These are phyloP conservation scores for Craspedostauros australis DNA, from an alignment of 108 stramenopile species.

Conservation along the genomic window DNA sequence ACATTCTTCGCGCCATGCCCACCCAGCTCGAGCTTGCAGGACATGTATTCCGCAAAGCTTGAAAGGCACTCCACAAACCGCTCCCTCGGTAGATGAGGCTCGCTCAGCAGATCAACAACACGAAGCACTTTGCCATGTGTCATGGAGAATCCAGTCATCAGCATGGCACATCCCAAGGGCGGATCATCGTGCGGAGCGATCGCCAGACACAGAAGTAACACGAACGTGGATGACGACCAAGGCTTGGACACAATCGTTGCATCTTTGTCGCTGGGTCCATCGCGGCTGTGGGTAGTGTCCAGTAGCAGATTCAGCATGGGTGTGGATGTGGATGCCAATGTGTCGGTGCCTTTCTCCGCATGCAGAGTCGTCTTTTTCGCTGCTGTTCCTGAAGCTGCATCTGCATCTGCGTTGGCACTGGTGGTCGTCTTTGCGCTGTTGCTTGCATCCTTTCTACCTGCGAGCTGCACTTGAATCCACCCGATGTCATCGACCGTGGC, in stretches of 20 bases:
- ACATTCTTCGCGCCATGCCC: not conserved
- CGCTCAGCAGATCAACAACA: constrained; percentile 41
- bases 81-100: constrained; percentile 62
- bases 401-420: not conserved
- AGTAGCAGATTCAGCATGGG: no score
- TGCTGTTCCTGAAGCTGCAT: not conserved
- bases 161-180: constrained; percentile 66
- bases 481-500: constrained; percentile 43
- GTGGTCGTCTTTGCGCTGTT: not conserved
- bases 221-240: constrained; percentile 33
- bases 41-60: constrained; percentile 52
- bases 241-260: no score
- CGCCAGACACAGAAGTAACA: constrained; percentile 62
- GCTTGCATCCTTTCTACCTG: not conserved
- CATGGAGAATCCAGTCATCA: constrained; percentile 50
- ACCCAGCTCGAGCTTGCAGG: constrained; percentile 26
- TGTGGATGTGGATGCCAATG: no score
- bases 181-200: constrained; percentile 58
- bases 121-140: constrained; percentile 36
- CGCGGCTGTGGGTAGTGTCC: no score
- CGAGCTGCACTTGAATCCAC: constrained; percentile 37
- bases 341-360: no score
- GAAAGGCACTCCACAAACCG: constrained; percentile 64
- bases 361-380: not conserved
- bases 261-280: no score